Base-by-base conservation (phyloP, 257 asterid genomes). In the Voacanga thouarsii region DNA sequence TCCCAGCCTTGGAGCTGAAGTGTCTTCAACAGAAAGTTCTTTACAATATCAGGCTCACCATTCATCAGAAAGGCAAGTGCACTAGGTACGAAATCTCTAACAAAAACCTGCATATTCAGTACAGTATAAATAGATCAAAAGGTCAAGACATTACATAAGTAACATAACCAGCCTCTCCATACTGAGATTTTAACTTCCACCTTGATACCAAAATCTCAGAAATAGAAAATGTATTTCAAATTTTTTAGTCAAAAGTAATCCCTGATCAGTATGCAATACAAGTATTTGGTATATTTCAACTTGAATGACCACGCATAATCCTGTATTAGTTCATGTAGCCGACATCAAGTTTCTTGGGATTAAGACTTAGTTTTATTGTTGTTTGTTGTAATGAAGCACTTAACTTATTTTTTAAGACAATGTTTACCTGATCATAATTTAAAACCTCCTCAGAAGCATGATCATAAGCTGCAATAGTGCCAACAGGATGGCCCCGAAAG, bases 1-100 rank as follows among this genome's bases (percentile, higher is more conserved):
- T 91, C 97, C 97, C 95, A 90, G 66, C 92, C 93, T 83, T 91
- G 97, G 85, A 91, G 97, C 83, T 86, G 93, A 43, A 91, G 91
- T 12, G 97, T 90, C 87, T 88, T 91, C 82, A 91, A 44, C 19
- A 91, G 82, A 86, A 91, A 91, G 73, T 91, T 91, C 72, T 89
- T 91, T 28, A 91, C 95, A 16, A 91, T 89, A 44, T 90, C 97
- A 15, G 97, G 92, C 78, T 91, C 95, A 1, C 93, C 97, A 69
- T 91, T 90, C 92, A 91, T 90, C 49, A 91, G 75, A 79, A 91
- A 91, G 64, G 95, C 97, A 81, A 91, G 63, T 2, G 91, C 97
- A 83, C 95, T 90, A 1, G 97, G 97, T 68, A 91, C 96, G 82
- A 91, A 91, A 82, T 88, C 96, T 57, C 94, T 86, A 80, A 91